Evolutionary conservation across 225 moss, liverwort and hornwort genomes (phyloP), one percentile per base, ranked within the genome.

Genomic region (Bryum argenteum): DNA sequence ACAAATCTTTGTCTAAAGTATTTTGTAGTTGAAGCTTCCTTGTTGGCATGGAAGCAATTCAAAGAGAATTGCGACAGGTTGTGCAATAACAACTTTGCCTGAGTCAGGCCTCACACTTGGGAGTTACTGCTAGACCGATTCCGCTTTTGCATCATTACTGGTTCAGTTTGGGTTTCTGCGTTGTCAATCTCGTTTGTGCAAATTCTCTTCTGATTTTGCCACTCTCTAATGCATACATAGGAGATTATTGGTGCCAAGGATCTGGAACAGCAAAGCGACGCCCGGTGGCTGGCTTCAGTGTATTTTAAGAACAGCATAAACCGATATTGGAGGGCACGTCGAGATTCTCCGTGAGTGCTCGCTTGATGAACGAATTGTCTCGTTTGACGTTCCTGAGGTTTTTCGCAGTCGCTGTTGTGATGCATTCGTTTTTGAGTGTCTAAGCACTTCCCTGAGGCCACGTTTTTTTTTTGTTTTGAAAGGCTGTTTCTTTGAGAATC

Each of bases 281-380:
- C 92, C 42, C 90, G 98, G 63, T 98, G 98, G 98, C 85, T 98
- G 55, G 98, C 98, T 14, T 98, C 98, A 67, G 98, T 98, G 67
- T 98, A 98, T 80, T 94, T 98, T 87, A 98, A 98, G 73, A 98
- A 98, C 83, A 98, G 98, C 77, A 98, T 98, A 63, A 92, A 85
- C 81, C 94, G 98, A 18, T 98, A 98, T 80, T 98, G 98, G 98
- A 84, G 98, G 75, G 84, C 78, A 62, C 92, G 94, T 42, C 88
- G 98, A 81, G 98, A 98, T 75, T 83, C 98, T 81, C 81, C 85
- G 98, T 97, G 77, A 97, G 97, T 92, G n/a, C 54, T 61, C 39
- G 45, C 61, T 70, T 58, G 24, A 62, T 42, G 70, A 45, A 70
- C 57, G 71, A 22, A 40, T 71, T 65, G 24, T 69, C 33, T 63